Base-by-base conservation (phyloP, 805 yeast species). In the Kazachstania taianensis region DNA sequence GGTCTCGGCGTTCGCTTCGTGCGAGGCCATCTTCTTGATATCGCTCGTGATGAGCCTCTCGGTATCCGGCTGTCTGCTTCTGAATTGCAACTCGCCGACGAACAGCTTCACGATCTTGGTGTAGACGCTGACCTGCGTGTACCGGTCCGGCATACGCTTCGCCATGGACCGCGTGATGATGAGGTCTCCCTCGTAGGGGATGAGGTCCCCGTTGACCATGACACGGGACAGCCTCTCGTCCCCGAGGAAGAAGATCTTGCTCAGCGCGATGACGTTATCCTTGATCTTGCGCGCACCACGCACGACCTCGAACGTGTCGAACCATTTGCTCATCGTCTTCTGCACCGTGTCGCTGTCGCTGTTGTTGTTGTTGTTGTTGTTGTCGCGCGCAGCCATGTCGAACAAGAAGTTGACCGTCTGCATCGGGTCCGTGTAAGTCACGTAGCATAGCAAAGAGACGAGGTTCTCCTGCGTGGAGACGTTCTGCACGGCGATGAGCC, bases 131-230 rank as follows among this genome's bases (percentile, higher is more conserved):
- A 86, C 66, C 49, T 70, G 74, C 0, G 81, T 73, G 46, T 70
- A 84, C 45, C 67, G 57, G 34, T 73, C 70, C 0, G 82, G 81
- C 69, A 76, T 67, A 12, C 59, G 57, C 46, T 72, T 76, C 3
- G 94, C 75, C 79, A 78, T 81, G 0, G 96, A 83, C 50, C 97
- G 72, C 0, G 97, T 89, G 4, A 84, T 62, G 24, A 89, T 86
- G n/a, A 73, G 46, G 37, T 75, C 81, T 5, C 65, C 61, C 30
- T 63, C 60, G 48, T 75, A 70, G 3, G 81, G 77, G 20, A 81
- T 60, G 23, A 77, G 60, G 41, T 85, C 85, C n/a, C 94, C 96
- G 44, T 85, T 72, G 0, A 87, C 94, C 4, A 59, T 40, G 3
- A 84, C 52, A 1, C 51, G 40, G 20, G 66, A 65, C 2, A 86